Base-by-base conservation (phyloP, 108 stramenopile species). In the Nitzschia sp. region DNA sequence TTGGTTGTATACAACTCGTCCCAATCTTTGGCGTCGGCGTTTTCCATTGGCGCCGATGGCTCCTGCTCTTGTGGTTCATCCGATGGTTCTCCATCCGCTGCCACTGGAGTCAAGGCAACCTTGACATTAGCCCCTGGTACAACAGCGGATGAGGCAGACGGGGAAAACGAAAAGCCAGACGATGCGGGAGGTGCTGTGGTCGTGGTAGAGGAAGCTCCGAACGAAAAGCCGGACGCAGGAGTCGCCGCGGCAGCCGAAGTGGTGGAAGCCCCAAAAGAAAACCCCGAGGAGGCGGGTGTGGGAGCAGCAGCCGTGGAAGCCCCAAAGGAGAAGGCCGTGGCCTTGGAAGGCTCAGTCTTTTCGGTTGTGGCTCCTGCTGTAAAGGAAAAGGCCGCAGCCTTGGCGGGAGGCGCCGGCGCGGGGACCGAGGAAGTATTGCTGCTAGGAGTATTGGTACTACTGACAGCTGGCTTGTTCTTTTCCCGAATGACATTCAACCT, bases 11-110 rank as follows among this genome's bases (percentile, higher is more conserved):
- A 42, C 22, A 56, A 0, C 22, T 41, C n/a, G n/a, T 39, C 34
- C 66, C 66, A 67, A 40, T 54, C 66, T 21, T 48, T 48, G 57
- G 19, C 53, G 55, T 67, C 66, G 12, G 66, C 66, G 14, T 54
- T 55, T 15, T 41, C 53, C 51, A 63, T 15, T 8, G 38, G 43
- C 20, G 64, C 52, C 14, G 46, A 5, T 0, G 34, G n/a, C 17
- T 52, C 25, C 37, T 52, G 51, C 20, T 48, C 64, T 48, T 10
- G 29, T 53, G 25, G 15, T 10, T 10, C 54, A 29, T 56, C 53
- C 2, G 54, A 29, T 38, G 25, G 14, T 19, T 53, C 41, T 53
- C 34, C 66, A 15, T 63, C 22, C 14, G 53, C 2, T 8, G 66
- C 42, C 14, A 62, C 43, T 6, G 61, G 61, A 14, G 61, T 20